Evolutionary conservation across 805 yeast genomes (phyloP), one percentile per base, ranked within the genome.

Genomic region (Jamesozyma spencerorum): DNA sequence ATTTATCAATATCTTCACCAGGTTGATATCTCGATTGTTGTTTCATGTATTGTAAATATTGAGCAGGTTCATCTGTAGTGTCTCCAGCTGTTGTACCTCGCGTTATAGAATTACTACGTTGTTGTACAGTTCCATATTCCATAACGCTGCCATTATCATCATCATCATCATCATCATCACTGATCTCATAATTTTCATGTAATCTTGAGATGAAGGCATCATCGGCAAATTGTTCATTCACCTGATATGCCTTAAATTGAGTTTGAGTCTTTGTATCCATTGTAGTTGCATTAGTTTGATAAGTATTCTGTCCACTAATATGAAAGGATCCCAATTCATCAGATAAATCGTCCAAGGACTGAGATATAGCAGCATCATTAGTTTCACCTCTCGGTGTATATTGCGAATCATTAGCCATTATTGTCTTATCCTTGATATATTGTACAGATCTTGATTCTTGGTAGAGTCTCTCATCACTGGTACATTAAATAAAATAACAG

Each of bases 31-130:
- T 22, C 10, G 6, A 7, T 10, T 7, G 6, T 22, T 33, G 18
- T 14, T 28, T 39, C 36, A 45, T 38, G 35, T 42, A 45, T n/a
- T 28, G 20, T 10, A 34, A 15, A 32, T 26, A 45, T 24, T 45
- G 42, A 11, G 47, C 38, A n/a, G 40, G 33, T 19, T 30, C 32
- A 4, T 34, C 38, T 13, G 39, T 38, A 13, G 45, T 42, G 5
- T 42, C 42, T 27, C 37, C 32, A 15, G 44, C 35, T 2, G 44
- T 33, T 7, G 26, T 7, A 22, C 26, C 10, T 22, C n/a, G n/a
- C n/a, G n/a, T n/a, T n/a, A n/a, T n/a, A n/a, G 41, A 28, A 28
- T 42, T 39, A 38, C 38, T 43, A 41, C 42, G 40, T 41, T 26
- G 51, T 38, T 42, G 34, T 1, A 45, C 48, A 13, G 48, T 41